A percentile compares a stretch with the other conserved stretches of the same genome.
phyloP scores from a whole-genome alignment of 1,284 basidiomycete genomes.

The Ustilago nuda region DNA sequence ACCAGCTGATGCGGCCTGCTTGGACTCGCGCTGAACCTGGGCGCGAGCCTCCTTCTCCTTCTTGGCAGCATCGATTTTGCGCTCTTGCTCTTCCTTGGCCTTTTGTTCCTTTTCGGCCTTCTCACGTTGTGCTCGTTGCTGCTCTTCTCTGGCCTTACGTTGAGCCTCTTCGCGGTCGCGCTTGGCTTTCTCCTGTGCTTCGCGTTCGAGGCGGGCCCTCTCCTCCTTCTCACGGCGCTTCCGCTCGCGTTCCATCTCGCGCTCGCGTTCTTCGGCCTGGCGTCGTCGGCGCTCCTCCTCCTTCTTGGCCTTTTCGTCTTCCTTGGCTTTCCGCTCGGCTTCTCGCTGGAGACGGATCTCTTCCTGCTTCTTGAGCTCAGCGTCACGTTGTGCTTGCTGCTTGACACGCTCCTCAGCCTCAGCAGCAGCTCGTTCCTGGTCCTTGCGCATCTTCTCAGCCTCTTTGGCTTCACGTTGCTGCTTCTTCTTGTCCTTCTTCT shows the following conservation, averaged over 20 bases:
- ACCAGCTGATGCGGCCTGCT: slow-evolving; percentile 57
- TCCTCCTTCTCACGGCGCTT: slow-evolving; percentile 79
- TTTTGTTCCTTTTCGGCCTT: slow-evolving; percentile 60
- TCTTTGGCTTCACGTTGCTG: slow-evolving; percentile 85
- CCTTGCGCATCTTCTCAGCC: slow-evolving; percentile 84
- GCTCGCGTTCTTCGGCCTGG: slow-evolving; percentile 71
- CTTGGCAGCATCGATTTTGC: slow-evolving; percentile 42
- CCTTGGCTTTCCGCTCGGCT: slow-evolving; percentile 72
- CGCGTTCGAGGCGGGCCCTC: slow-evolving; percentile 74
- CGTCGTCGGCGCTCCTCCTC: slow-evolving; percentile 74
- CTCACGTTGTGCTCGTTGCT: slow-evolving; percentile 73
- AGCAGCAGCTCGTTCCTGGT: slow-evolving; percentile 71
- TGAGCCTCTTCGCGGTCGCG: slow-evolving; percentile 70
- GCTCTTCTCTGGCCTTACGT: slow-evolving; percentile 67
- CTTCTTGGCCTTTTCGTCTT: slow-evolving; percentile 72
- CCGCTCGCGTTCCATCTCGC: slow-evolving; percentile 72
- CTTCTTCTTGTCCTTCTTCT: slow-evolving; percentile 97
- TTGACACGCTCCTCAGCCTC: slow-evolving; percentile 76
- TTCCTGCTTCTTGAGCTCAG: slow-evolving; percentile 72
- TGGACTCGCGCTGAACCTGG: slow-evolving; percentile 72
- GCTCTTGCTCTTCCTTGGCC: slow-evolving; percentile 48
- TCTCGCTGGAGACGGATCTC: slow-evolving; percentile 77
- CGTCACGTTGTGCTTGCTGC: slow-evolving; percentile 74
- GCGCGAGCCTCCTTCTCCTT: slow-evolving; percentile 61
- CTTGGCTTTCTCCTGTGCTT: slow-evolving; percentile 65